Evolutionary conservation across 805 yeast genomes (phyloP).

Genomic region (Metschnikowia arizonensis): DNA sequence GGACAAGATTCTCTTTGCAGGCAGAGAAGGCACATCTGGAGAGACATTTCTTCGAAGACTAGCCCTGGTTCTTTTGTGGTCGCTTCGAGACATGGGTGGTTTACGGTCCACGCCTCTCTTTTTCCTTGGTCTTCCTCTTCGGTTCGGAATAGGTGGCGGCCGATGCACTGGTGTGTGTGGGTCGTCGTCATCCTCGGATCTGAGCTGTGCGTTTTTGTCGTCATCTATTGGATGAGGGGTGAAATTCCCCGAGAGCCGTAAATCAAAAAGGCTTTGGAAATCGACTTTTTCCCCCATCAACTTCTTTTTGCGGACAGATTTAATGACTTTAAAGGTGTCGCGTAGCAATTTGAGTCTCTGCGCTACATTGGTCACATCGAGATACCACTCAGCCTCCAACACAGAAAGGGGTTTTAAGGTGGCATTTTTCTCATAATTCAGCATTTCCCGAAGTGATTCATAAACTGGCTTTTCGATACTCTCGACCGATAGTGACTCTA

Average conservation of each 20-base stretch:
- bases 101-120: constrained; percentile 15
- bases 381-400: constrained; percentile 15
- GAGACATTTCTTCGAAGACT: constrained; percentile 5
- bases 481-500: constrained; percentile 7
- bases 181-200: constrained; percentile 16
- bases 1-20: constrained; percentile 1
- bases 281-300: constrained; percentile 18
- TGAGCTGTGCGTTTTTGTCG: constrained; percentile 5
- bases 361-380: constrained; percentile 16
- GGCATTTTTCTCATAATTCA: constrained; percentile 5
- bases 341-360: constrained; percentile 19
- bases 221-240: constrained; percentile 17
- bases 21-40: constrained; percentile 7
- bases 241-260: constrained; percentile 9
- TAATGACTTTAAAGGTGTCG: constrained; percentile 19
- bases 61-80: constrained; percentile 9
- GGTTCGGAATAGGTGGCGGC: constrained; percentile 8
- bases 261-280: constrained; percentile 13
- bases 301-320: constrained; percentile 18
- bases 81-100: constrained; percentile 9
- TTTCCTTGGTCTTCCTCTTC: constrained; percentile 19
- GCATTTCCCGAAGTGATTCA: constrained; percentile 12
- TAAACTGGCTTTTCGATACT: constrained; percentile 13
- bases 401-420: neutral
- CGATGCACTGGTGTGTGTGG: neutral